phyloP scores from a whole-genome alignment of 2,329 filamentous ascomycete genomes.

The Calonectria fujianensis region DNA sequence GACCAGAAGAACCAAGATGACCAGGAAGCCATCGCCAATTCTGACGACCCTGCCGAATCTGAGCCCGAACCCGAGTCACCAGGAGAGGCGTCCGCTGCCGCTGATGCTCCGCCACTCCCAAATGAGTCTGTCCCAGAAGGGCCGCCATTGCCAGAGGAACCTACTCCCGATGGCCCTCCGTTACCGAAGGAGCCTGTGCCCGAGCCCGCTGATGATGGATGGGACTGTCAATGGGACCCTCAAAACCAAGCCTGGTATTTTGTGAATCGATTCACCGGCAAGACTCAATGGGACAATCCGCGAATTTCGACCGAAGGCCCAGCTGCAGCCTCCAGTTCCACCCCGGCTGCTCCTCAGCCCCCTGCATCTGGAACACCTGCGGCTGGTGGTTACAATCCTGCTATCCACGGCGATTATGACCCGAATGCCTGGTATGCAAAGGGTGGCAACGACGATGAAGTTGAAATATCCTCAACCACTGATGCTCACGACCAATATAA shows the following conservation, averaged over 20 bases:
- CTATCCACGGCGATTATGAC: slow-evolving; percentile 97
- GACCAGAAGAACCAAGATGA: slow-evolving; percentile 36
- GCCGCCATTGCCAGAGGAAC: slow-evolving; percentile 60
- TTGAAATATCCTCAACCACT: slow-evolving; percentile 53
- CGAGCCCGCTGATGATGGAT: slow-evolving; percentile 82
- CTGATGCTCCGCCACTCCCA: slow-evolving; percentile 61
- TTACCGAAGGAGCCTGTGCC: slow-evolving; percentile 66
- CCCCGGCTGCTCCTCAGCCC: slow-evolving; percentile 55
- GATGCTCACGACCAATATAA: slow-evolving; percentile 72
- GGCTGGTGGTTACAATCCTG: slow-evolving; percentile 91
- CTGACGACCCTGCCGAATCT: slow-evolving; percentile 50
- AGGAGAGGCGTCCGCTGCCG: slow-evolving; percentile 40
- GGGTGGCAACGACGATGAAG: slow-evolving; percentile 64
- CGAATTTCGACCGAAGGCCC: slow-evolving; percentile 74
- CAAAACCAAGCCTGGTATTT: slow-evolving; percentile 85
- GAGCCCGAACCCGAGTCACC: slow-evolving; percentile 38
- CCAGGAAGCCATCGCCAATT: slow-evolving; percentile 19
- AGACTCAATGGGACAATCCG: slow-evolving; percentile 91
- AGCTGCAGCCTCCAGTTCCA: slow-evolving; percentile 56
- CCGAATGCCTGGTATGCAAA: slow-evolving; percentile 96
- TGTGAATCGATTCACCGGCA: slow-evolving; percentile 85
- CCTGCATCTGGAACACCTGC: slow-evolving; percentile 63
- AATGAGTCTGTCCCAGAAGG: slow-evolving; percentile 56
- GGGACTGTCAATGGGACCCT: slow-evolving; percentile 87
- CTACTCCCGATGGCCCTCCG: slow-evolving; percentile 59